Base-by-base conservation (phyloP, 345 rosid genomes). In the Linum tenue region DNA sequence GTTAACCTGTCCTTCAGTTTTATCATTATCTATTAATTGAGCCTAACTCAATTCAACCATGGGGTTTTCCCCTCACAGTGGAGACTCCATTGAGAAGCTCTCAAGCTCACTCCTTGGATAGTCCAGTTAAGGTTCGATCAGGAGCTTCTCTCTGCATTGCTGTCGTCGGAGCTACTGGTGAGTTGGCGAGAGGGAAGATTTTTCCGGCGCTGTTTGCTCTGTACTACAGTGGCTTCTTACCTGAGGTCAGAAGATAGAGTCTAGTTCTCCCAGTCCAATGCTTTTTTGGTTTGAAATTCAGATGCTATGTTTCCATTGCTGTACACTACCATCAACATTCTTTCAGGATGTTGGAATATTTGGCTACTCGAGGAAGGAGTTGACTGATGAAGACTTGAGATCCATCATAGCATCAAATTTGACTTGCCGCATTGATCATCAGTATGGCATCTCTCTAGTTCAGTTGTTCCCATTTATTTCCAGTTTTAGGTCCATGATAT, bases 101-200 rank as follows among this genome's bases (percentile, higher is more conserved):
- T 48, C 77, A 69, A 60, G 71, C 73, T 50, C 65, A 66, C 72
- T 57, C 70, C 63, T 70, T 37, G 55, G 74, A 64, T 48, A 51
- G 70, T 50, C 65, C 73, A 12, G 69, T 69, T 67, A 77, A 77
- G 55, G 62, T 66, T 62, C 72, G 67, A 55, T 37, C 61, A 75
- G 81, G 75, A 0, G 71, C 85, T 56, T 85, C 89, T 5, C 89
- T 89, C 39, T 77, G 84, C 81, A 85, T 89, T 70, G 85, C 85
- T 61, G 89, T 86, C 42, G 80, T 85, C 10, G 94, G 94, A 72
- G 96, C 96, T 55, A 86, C 86, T 0, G 91, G 94, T 64, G 94
- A 84, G 68, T 75, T 87, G 53, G 91, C 96, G 39, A 83, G 76
- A 70, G 67, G 73, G 48, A 85, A 85, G 75, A 79, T 84, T 68